Percentiles rank a stretch among this genome's conserved stretches.
These are phyloP conservation scores for Fusarium denticulatum DNA, from an alignment of 2,329 filamentous ascomycete genomes.

Conservation along the genomic window DNA sequence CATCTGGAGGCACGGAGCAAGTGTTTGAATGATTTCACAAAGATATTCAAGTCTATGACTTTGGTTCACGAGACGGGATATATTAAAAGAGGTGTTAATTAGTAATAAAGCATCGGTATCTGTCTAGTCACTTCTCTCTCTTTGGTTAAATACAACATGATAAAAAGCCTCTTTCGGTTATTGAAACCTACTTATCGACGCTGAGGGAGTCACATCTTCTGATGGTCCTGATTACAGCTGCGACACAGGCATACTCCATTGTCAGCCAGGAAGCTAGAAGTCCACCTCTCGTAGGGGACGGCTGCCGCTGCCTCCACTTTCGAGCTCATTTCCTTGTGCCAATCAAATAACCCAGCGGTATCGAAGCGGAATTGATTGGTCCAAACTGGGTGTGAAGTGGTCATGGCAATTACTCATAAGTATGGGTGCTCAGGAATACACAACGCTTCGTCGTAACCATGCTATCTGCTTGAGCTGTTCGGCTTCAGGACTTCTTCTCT, in stretches of 20 bases:
- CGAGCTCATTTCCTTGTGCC: not conserved
- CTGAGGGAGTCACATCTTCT: not conserved
- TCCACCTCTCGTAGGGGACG: not conserved
- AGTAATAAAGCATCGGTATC: not conserved
- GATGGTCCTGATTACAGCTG: not conserved
- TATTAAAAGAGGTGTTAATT: not conserved
- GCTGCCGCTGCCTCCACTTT: not conserved
- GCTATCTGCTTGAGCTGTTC: no score
- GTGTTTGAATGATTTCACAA: not conserved
- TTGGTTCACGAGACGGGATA: not conserved
- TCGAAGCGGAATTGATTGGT: no score
- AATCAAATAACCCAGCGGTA: not conserved
- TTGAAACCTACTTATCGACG: not conserved
- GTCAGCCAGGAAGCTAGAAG: not conserved
- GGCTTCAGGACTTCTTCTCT: no score
- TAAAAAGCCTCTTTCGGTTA: fast-evolving
- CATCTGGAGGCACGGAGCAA: not conserved
- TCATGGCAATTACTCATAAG: no score
- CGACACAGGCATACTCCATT: not conserved
- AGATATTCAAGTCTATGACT: not conserved
- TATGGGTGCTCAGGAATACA: no score
- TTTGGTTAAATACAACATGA: not conserved
- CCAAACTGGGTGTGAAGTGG: not conserved
- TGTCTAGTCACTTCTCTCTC: not conserved
- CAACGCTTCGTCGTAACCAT: no score